phyloP scores from a whole-genome alignment of 1,139 yeast species.

The Schwanniomyces etchellsii region DNA sequence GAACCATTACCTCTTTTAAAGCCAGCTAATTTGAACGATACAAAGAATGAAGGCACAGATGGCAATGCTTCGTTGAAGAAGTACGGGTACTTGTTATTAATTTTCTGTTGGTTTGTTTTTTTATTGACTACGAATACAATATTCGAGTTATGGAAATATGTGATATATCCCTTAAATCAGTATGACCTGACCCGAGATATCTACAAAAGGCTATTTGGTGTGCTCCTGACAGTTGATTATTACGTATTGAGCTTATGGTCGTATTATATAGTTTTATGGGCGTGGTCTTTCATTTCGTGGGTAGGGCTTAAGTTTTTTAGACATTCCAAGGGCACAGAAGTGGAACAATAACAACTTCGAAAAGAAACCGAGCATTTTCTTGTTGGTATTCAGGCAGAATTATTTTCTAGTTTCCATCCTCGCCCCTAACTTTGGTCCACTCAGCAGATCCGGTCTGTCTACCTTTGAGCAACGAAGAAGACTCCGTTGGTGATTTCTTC shows the following conservation, averaged over 20 bases:
- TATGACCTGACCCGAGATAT: conserved; percentile 5
- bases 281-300: conserved; percentile 76
- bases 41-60: background rate
- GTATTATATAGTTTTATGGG: conserved; percentile 60
- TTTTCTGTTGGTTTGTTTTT: conserved; percentile 36
- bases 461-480: conserved; percentile 27
- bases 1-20: conserved; percentile 8
- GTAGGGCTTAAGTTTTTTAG: conserved; percentile 70
- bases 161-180: conserved; percentile 27
- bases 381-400: too few species aligned
- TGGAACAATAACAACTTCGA: background rate
- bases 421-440: conserved; percentile 78
- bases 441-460: conserved; percentile 72
- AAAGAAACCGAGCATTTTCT: too few species aligned
- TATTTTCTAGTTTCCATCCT: conserved; percentile 42
- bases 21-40: background rate
- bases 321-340: conserved; percentile 57
- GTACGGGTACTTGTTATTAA: conserved; percentile 35
- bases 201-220: conserved; percentile 10
- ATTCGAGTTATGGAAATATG: conserved; percentile 40
- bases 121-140: conserved; percentile 36
- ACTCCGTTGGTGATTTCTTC: conserved; percentile 6
- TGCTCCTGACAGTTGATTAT: conserved; percentile 29
- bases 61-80: conserved; percentile 3
- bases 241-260: conserved; percentile 49